A percentile compares a stretch with the other conserved stretches of the same genome.
phyloP scores from a whole-genome alignment of 345 rosid genomes.

The Schrenkiella parvula region DNA sequence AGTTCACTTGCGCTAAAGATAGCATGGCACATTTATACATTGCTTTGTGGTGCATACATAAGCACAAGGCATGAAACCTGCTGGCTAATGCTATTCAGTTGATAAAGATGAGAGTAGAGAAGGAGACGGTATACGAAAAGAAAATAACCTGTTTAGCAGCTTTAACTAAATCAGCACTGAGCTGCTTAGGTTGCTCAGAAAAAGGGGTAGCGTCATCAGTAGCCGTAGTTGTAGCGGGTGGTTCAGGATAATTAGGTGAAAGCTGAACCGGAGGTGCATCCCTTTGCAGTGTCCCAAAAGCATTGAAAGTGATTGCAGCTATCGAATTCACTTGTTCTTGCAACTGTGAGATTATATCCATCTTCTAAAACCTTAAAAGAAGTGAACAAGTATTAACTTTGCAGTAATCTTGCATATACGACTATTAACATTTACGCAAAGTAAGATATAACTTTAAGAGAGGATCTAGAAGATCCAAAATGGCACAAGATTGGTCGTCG shows the following conservation, averaged over 20 bases:
- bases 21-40: no score
- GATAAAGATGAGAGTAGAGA: not conserved
- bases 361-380: constrained; percentile 19
- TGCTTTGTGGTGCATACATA: not conserved
- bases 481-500: not conserved
- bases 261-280: constrained; percentile 84
- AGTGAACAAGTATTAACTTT: not conserved
- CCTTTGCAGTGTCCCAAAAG: constrained; percentile 74
- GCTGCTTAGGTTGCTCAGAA: constrained; percentile 68
- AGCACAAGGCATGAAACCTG: no score
- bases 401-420: no score
- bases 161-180: constrained; percentile 79
- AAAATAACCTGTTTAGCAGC: constrained; percentile 82
- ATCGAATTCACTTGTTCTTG: constrained; percentile 84
- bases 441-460: not conserved
- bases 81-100: no score
- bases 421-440: not conserved
- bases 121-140: not conserved
- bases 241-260: constrained; percentile 80
- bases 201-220: constrained; percentile 50
- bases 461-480: not conserved
- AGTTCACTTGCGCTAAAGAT: no score
- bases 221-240: constrained; percentile 48
- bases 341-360: constrained; percentile 92
- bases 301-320: constrained; percentile 71